These are phyloP conservation scores for Sphaerobolus stellatus DNA, from an alignment of 1,284 basidiomycete species.

Conservation along the genomic window DNA sequence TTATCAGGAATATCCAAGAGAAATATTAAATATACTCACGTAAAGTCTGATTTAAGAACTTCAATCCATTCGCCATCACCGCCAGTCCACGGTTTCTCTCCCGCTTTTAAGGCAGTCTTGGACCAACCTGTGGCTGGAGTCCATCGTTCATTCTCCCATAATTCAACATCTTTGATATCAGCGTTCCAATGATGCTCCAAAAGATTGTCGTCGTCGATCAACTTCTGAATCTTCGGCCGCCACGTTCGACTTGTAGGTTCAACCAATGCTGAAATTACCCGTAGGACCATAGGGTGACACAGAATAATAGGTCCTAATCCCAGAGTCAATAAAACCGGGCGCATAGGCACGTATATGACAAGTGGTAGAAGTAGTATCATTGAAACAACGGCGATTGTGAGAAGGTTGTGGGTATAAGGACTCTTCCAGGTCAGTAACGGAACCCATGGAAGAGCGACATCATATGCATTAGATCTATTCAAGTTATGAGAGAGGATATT, in stretches of 20 bases:
- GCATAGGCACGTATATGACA: slow-evolving; percentile 54
- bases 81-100: slow-evolving; percentile 66
- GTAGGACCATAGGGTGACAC: slow-evolving; percentile 49
- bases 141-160: slow-evolving; percentile 78
- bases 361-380: slow-evolving; percentile 48
- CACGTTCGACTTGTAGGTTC: slow-evolving; percentile 20
- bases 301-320: slow-evolving; percentile 54
- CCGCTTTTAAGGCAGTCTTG: slow-evolving; percentile 52
- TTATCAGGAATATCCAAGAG: background rate
- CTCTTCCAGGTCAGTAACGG: slow-evolving; percentile 50
- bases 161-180: slow-evolving; percentile 62
- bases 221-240: slow-evolving; percentile 26
- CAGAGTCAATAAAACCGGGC: slow-evolving; percentile 51
- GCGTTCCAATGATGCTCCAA: slow-evolving; percentile 61
- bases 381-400: slow-evolving; percentile 46
- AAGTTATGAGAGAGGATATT: background rate
- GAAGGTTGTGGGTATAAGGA: slow-evolving; percentile 53
- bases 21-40: background rate
- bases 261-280: slow-evolving; percentile 23
- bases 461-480: slow-evolving; percentile 49
- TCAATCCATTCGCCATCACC: slow-evolving; percentile 70
- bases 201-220: slow-evolving; percentile 64
- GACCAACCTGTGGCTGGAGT: slow-evolving; percentile 46
- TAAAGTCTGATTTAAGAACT: slow-evolving; percentile 36
- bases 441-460: slow-evolving; percentile 34